Evolutionary conservation across 2,329 filamentous ascomycete species (phyloP).

Genomic region (Penicillium freii): DNA sequence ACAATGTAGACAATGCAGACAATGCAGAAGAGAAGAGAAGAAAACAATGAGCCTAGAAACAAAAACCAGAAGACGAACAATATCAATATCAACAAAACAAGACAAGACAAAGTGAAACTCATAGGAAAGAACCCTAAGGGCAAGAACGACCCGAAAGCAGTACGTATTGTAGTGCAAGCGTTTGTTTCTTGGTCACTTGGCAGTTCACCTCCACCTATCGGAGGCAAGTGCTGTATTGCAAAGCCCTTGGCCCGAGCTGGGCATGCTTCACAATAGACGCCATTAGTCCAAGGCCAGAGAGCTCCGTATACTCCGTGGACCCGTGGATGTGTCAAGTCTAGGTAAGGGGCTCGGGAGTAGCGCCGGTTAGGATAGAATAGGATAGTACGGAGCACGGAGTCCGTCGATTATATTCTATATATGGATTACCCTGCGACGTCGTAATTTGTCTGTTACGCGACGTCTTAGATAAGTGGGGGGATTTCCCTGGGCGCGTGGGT

Average conservation of each 20-base stretch:
- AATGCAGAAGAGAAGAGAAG: background rate
- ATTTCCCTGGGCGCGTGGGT: slow-evolving; percentile 13
- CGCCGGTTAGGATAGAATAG: background rate
- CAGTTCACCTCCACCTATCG: slow-evolving; percentile 16
- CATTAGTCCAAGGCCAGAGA: slow-evolving; percentile 4
- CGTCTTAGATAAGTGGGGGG: slow-evolving; percentile 16
- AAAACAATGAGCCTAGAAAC: background rate
- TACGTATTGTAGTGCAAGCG: slow-evolving; percentile 2
- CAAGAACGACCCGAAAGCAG: background rate
- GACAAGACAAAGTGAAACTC: background rate
- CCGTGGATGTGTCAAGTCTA: slow-evolving; percentile 12
- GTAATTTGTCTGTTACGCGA: slow-evolving; percentile 19
- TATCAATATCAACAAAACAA: background rate
- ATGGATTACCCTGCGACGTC: background rate
- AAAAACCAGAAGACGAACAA: background rate
- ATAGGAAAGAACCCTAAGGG: slow-evolving; percentile 1
- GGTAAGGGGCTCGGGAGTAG: slow-evolving; percentile 6
- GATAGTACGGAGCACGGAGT: background rate
- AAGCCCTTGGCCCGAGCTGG: slow-evolving; percentile 15
- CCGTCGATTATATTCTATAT: background rate
- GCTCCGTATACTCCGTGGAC: background rate
- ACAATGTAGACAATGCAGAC: background rate
- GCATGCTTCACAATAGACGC: slow-evolving; percentile 7
- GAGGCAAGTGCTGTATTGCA: background rate
- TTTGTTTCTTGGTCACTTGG: slow-evolving; percentile 10